Base-by-base conservation (phyloP, 768 basidiomycete genomes). In the Harrya chromipes region DNA sequence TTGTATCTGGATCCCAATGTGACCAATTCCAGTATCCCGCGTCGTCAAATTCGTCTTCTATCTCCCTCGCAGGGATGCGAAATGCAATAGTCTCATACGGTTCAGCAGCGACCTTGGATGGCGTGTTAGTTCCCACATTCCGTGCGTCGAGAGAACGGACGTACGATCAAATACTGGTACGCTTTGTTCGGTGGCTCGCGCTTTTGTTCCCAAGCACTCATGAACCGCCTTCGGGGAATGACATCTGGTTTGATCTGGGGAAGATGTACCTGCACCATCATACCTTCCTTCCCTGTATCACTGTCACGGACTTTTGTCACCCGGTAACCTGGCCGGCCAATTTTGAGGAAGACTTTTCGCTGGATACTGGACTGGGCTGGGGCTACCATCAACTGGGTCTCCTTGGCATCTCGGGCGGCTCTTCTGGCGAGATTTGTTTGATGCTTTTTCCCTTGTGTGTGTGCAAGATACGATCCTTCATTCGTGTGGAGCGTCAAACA, bases 31-130 rank as follows among this genome's bases (percentile, higher is more conserved):
- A 93, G 57, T 85, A 90, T 14, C 86, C 85, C 24, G 87, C 88
- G 59, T 94, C 92, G 52, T 92, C 87, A 40, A 89, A 81, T 62
- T 93, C 92, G 60, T 95, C 92, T 70, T 98, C 94, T 53, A 99
- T 94, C 70, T 98, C 94, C 43, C 91, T 83, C 21, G 97, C 90
- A 40, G 95, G 97, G 62, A 99, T 93, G 16, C 94, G 90, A 77
- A 98, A 98, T n/a, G 94, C 92, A 58, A 99, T 93, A 4, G 94
- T 97, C 71, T 99, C 97, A 65, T 98, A 99, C 6, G 95, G 94
- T 61, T 98, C 97, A n/a, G 97, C 94, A 16, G 95, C 97, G 52
- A 98, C 91, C 95, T 97, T 56, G 41, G 47, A 47, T 51, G 49
- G 24, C 2, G 27, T 26, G 36, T 76, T 66, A 56, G 74, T 0